phyloP scores from a whole-genome alignment of 116 monocot genomes.

The Iris pallida region DNA sequence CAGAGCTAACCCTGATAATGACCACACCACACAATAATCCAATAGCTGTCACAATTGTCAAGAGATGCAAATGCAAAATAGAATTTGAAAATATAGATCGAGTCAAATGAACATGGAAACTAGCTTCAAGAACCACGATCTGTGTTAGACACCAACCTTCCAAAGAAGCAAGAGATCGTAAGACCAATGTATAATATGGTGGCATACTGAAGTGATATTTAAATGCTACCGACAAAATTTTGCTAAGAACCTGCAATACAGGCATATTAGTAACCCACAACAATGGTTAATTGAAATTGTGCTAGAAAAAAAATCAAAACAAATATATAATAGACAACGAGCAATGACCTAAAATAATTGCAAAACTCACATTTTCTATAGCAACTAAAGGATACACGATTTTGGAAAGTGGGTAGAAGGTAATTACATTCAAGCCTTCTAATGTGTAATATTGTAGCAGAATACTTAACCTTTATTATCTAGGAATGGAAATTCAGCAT shows the following conservation, averaged over 20 bases:
- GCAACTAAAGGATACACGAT: too few relatives aligned
- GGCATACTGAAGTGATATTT: slow-evolving; percentile 88
- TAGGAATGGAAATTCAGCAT: too few relatives aligned
- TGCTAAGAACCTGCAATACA: slow-evolving; percentile 71
- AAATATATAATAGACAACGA: too few relatives aligned
- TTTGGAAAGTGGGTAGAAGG: too few relatives aligned
- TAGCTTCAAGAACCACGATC: background rate
- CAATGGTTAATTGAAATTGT: too few relatives aligned
- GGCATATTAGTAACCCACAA: background rate
- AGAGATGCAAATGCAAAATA: background rate
- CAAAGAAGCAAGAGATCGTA: slow-evolving; percentile 84
- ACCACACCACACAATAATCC: background rate
- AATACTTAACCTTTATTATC: too few relatives aligned
- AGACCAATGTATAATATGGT: slow-evolving; percentile 78
- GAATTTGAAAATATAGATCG: background rate
- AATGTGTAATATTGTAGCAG: too few relatives aligned
- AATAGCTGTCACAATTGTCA: background rate
- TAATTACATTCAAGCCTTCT: too few relatives aligned
- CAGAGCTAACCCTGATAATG: slow-evolving; percentile 65
- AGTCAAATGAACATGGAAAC: background rate
- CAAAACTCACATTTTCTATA: too few relatives aligned
- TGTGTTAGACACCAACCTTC: slow-evolving; percentile 54
- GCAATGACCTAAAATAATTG: too few relatives aligned
- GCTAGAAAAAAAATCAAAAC: too few relatives aligned
- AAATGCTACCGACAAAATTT: slow-evolving; percentile 82